Base-by-base conservation (phyloP, 2,329 filamentous ascomycete genomes). In the Pestalotiopsis sp. region DNA sequence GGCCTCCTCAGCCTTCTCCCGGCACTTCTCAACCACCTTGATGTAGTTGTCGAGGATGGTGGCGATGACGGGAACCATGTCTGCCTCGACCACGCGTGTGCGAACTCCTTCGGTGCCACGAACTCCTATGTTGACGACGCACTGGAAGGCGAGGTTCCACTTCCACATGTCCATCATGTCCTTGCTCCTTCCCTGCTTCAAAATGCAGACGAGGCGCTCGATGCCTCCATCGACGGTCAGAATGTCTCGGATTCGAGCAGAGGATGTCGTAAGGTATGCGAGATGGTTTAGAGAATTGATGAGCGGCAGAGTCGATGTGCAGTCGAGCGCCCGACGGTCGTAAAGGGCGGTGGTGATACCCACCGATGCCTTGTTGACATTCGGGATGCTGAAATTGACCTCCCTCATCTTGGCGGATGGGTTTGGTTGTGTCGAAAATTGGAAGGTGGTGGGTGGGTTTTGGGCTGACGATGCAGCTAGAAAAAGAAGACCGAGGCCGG, bases 161-260 rank as follows among this genome's bases (percentile, higher is more conserved):
- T 98, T 98, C 96, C 96, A 99, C 93, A 97, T 97, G 80, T 98
- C 95, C 95, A 98, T 98, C 91, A 98, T 92, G 80, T 99, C 95
- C 82, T 95, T 97, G 83, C 93, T 98, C 78, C 96, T 89, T 71
- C 96, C 96, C 82, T 97, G 94, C 82, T 99, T 99, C 80, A 99
- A 89, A 78, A 99, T 98, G 87, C 94, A 98, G 79, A 99, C 93
- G 74, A 99, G 86, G 73, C 95, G 87, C 84, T 99, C 96, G 80
- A 99, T 96, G 71, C 96, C 96, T 82, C 96, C 96, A 92, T 99
- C 96, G 83, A 99, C 94, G 68, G 95, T 98, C 73, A 99, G 88
- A 72, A 99, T 99, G 80, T 99, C 96, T 76, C 96, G 91, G 80
- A 99, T 99, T 71, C 96, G 93, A 71, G 95, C 95, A 2, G 96